phyloP scores from a whole-genome alignment of 208 protist species.

The Herpetomonas samuelpessoai region DNA sequence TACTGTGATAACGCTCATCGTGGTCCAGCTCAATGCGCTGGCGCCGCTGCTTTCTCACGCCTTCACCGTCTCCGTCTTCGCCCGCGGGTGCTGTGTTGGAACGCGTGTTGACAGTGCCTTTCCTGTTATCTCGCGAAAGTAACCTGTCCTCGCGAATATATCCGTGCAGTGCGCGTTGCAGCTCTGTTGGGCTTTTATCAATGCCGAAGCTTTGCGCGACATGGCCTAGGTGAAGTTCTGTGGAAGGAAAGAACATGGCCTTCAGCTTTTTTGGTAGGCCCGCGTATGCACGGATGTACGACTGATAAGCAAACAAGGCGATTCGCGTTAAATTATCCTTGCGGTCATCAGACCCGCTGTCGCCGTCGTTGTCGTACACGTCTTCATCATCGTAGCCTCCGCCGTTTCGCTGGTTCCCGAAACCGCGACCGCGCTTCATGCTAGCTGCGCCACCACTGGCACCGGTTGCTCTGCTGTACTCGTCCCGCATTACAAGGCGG shows the following conservation, averaged over 20 bases:
- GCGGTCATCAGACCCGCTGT: conserved; percentile 38
- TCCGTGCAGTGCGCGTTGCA: conserved; percentile 53
- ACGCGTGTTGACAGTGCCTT: conserved; percentile 25
- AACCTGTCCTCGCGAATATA: conserved; percentile 68
- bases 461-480: conserved; percentile 2
- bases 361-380: conserved; percentile 2
- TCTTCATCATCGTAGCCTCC: conserved; percentile 10
- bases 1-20: conserved; percentile 72
- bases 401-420: conserved; percentile 21
- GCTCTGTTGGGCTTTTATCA: conserved; percentile 79
- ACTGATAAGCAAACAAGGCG: conserved; percentile 97
- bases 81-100: conserved; percentile 6
- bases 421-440: conserved; percentile 51
- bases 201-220: conserved; percentile 93
- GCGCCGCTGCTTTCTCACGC: conserved; percentile 28
- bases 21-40: conserved; percentile 71
- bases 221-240: conserved; percentile 93
- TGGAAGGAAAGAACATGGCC: conserved; percentile 58
- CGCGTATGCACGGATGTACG: conserved; percentile 97
- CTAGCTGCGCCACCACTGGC: background rate
- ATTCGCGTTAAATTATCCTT: conserved; percentile 95
- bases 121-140: conserved; percentile 57
- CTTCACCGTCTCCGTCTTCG: background rate
- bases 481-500: conserved; percentile 56
- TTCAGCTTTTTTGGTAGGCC: conserved; percentile 62